A percentile compares a stretch with the other conserved stretches of the same genome.
Conservation (phyloP, 2,329 filamentous ascomycete species). For the Fusarium redolens region DNA sequence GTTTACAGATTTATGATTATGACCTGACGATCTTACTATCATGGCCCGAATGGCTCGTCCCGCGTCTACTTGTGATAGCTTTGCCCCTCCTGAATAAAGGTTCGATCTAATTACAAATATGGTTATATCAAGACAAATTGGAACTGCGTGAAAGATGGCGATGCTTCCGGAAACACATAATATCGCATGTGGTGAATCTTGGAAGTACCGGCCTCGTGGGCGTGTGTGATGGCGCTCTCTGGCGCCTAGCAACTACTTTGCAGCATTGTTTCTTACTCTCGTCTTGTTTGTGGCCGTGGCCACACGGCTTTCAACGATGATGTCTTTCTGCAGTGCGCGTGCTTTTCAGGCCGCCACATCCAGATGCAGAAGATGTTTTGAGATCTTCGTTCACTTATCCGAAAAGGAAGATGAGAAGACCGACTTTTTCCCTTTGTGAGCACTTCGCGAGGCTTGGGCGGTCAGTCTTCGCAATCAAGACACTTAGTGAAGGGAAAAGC, state of each 20-base stretch:
- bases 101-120: slow-evolving; percentile 13
- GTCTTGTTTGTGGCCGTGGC: slow-evolving; percentile 33
- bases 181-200: slow-evolving; percentile 12
- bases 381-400: slow-evolving; percentile 3
- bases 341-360: slow-evolving; percentile 1
- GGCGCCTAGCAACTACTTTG: background rate
- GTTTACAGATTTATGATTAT: slow-evolving; percentile 9
- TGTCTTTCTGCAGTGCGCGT: slow-evolving; percentile 10
- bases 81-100: slow-evolving; percentile 22
- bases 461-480: slow-evolving; percentile 17
- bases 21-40: slow-evolving; percentile 25
- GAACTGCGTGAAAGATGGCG: slow-evolving; percentile 26
- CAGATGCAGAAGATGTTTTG: slow-evolving; percentile 1
- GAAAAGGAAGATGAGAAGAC: background rate
- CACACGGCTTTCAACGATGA: slow-evolving; percentile 29
- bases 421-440: background rate
- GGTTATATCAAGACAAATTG: slow-evolving; percentile 19
- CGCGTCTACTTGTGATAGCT: slow-evolving; percentile 20
- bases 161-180: slow-evolving; percentile 15
- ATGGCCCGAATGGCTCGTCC: slow-evolving; percentile 17
- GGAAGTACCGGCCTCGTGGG: background rate
- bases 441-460: slow-evolving; percentile 12
- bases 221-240: slow-evolving; percentile 16
- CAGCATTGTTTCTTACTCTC: background rate
- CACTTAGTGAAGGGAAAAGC: background rate